Evolutionary conservation across 2,329 filamentous ascomycete genomes (phyloP), one percentile per base, ranked within the genome.

Genomic region (Colletotrichum truncatum): DNA sequence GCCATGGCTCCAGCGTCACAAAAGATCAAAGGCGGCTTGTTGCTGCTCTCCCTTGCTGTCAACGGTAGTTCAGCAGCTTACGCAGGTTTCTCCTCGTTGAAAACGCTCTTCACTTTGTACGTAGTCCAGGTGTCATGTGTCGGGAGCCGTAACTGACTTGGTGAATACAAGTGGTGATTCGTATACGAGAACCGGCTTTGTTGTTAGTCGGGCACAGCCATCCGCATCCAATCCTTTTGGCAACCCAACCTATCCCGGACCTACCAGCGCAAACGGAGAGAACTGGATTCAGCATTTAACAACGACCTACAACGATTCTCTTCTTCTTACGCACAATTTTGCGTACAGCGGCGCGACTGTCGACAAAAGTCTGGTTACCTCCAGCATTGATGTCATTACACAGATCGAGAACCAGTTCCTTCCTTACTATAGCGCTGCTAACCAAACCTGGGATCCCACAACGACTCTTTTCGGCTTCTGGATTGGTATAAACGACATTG

Each of bases 401-500:
- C 85, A 87, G 69, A 80, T 85, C 4, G 70, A 75, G 8, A 18
- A 54, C 6, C 82, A 85, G 67, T 87, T 82, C 70, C 70, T 77
- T 4, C 38, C 57, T 4, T 36, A 46, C 26, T 60, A 54, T 9
- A 60, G 36, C 38, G 36, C 36, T 4, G 21, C 6, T n/a, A 53
- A 60, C 21, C 57, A 60, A 8, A 69, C 69, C 4, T 85, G 84
- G 67, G 69, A 80, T 12, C 74, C 78, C 11, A 68, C 73, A 6
- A 72, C 79, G 12, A 78, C 81, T 2, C 73, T 87, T 2, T 78
- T 86, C 1, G 80, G 81, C 2, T 71, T 86, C 49, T 87, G 82
- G 82, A 88, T 88, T 46, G 86, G 84, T 2, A 78, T 87, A 66
- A 88, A 87, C 70, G 85, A 88, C 61, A 84, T 87, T 62, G 79